Evolutionary conservation across 2,329 filamentous ascomycete species (phyloP), one percentile per base, ranked within the genome.

Genomic region (Parasarocladium wereldwijsianum): DNA sequence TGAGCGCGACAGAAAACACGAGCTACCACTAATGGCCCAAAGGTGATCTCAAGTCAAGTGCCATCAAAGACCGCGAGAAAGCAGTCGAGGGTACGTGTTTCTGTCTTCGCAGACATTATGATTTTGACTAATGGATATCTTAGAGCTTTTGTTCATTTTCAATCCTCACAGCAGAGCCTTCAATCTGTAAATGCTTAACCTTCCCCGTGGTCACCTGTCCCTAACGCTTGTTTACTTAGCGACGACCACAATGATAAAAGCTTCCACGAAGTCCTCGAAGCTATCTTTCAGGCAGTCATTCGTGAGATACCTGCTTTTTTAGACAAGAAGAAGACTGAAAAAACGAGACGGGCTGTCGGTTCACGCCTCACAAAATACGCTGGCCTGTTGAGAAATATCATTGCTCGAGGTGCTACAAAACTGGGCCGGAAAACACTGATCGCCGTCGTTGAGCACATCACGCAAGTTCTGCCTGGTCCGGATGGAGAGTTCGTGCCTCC

Each of bases 231-330:
- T 17, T 21, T 36, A 21, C 13, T 8, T 27, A 55, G 52, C 20
- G 43, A 49, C 17, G 43, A 52, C 9, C 58, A 93, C 19, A 68
- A 66, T 26, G 83, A 93, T 46, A 81, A 79, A 46, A 68, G 69
- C n/a, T 93, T 81, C 40, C 78, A 90, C 45, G 68, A 70, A 35
- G 73, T 94, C 24, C 82, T 83, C 42, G 84, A 94, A 44, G 68
- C 71, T 2, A 58, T 96, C 3, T 93, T 94, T 45, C 65, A 68
- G 32, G 76, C 66, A 45, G 67, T 67, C 2, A 50, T 76, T 12
- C 52, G 64, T 10, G 85, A 93, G 41, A 84, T 82, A 46, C 60
- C 72, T 8, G 48, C 54, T 12, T 79, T 70, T 38, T 64, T 69
- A 33, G 66, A 66, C 32, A 62, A 62, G 9, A 65, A 60, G 38